Conservation (phyloP, 306 rosid species). For the Cucumis cinereus region DNA sequence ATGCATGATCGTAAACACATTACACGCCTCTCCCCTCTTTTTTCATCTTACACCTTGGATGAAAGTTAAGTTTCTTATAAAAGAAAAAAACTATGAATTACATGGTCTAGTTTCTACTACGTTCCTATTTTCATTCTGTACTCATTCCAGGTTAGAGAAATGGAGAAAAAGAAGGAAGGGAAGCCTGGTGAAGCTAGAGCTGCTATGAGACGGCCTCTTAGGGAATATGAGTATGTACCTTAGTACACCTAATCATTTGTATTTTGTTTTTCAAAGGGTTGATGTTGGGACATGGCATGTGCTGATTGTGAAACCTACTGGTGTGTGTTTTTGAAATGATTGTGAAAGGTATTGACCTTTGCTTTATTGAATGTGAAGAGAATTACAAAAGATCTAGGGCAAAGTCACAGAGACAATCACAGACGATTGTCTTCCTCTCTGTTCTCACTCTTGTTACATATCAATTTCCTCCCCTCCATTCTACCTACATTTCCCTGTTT, state of each 20-base stretch:
- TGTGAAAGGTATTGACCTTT: slow-evolving; percentile 18
- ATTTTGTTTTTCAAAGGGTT: background rate
- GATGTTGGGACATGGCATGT: background rate
- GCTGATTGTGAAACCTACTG: slow-evolving; percentile 40
- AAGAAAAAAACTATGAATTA: background rate
- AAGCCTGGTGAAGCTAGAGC: slow-evolving; percentile 97
- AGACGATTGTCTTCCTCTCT: too few species aligned
- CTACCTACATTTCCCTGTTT: too few species aligned
- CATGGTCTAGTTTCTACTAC: background rate
- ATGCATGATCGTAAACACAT: background rate
- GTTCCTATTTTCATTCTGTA: background rate
- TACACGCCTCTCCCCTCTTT: too few species aligned
- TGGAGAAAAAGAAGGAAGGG: slow-evolving; percentile 98
- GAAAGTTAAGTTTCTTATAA: too few species aligned
- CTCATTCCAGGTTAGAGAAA: slow-evolving; percentile 61
- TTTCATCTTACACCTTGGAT: too few species aligned
- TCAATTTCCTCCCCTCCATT: too few species aligned
- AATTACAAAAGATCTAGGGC: too few species aligned
- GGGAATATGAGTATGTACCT: slow-evolving; percentile 61
- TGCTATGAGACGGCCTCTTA: slow-evolving; percentile 73
- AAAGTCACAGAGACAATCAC: too few species aligned
- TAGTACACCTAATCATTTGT: background rate
- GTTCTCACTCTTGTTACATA: too few species aligned
- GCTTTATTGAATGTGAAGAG: too few species aligned
- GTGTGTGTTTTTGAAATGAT: slow-evolving; percentile 17